Evolutionary conservation across 345 rosid genomes (phyloP), one percentile per base, ranked within the genome.

Genomic region (Salix brachista): DNA sequence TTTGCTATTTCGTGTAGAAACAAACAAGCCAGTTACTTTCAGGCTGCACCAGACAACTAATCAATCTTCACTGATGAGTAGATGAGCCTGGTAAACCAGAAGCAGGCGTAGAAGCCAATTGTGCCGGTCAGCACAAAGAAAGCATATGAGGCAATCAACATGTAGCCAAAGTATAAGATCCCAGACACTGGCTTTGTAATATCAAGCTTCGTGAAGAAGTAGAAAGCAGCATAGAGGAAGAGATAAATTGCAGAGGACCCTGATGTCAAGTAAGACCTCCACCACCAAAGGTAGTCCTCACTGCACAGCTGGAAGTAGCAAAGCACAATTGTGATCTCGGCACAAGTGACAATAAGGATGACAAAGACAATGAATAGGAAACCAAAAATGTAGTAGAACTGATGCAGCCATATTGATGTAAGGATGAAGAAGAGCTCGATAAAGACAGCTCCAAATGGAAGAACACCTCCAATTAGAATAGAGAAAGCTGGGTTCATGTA

Each of bases 251-350:
- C 97, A 0, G 98, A 91, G 37, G 98, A 91, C 42, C 98, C 98
- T 0, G 98, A 89, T 3, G 94, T 94, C 74, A 94, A 71, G 85
- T 91, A 94, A 18, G 98, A 91, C 80, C 97, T 94, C 98, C 98
- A 94, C 98, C 98, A 94, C 98, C 97, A 92, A 2, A 81, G 85
- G 76, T 94, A 94, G 81, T 94, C 97, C 88, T 94, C 98, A 48
- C 97, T 88, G 78, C 98, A 94, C 12, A 92, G 89, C 70, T 94
- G 98, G 87, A 94, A 94, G 84, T 94, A 94, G 88, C 97, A 94
- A 42, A 92, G 97, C 52, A 94, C 97, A 4, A 94, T 65, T 0
- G 95, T 90, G 89, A 91, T 94, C 87, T 92, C 98, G 0, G 97
- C 97, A 46, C 98, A 94, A 0, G 97, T 94, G 74, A 94, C 74